Conservation (phyloP, 345 rosid genomes). For the Populus tremula region DNA sequence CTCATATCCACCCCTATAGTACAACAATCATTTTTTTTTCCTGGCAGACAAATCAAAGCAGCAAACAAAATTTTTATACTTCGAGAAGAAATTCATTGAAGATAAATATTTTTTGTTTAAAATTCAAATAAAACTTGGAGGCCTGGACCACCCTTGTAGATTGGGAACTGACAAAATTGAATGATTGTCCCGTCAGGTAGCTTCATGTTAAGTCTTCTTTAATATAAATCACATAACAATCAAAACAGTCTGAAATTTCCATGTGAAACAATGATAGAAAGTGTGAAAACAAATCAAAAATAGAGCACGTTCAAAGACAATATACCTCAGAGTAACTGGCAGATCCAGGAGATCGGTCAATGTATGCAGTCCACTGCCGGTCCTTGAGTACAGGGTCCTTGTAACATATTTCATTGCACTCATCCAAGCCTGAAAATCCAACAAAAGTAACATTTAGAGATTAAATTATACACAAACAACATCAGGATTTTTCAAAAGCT, state of each 20-base stretch:
- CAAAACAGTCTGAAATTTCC: not conserved
- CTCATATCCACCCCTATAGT: not conserved
- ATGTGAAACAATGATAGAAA: not conserved
- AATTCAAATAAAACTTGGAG: not conserved
- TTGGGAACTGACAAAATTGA: not conserved
- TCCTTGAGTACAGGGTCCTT: constrained; percentile 97
- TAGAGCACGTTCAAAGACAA: not conserved
- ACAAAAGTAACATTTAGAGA: constrained; percentile 18
- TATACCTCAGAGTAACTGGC: constrained; percentile 72
- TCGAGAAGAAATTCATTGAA: not conserved
- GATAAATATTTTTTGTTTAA: not conserved
- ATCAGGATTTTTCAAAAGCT: not conserved
- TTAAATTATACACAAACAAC: not conserved
- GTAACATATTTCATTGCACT: constrained; percentile 83
- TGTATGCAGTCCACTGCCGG: constrained; percentile 81
- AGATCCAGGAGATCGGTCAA: constrained; percentile 92
- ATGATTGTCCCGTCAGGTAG: not conserved
- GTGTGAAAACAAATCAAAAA: not conserved
- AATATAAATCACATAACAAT: too few relatives aligned
- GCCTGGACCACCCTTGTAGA: not conserved
- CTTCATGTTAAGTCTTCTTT: not conserved
- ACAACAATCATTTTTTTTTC: not conserved
- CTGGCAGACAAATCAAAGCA: not conserved
- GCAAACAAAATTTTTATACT: not conserved
- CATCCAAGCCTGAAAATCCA: constrained; percentile 56